Evolutionary conservation across 441 rosid genomes (phyloP), one percentile per base, ranked within the genome.

Genomic region (Euphorbia celastroides): DNA sequence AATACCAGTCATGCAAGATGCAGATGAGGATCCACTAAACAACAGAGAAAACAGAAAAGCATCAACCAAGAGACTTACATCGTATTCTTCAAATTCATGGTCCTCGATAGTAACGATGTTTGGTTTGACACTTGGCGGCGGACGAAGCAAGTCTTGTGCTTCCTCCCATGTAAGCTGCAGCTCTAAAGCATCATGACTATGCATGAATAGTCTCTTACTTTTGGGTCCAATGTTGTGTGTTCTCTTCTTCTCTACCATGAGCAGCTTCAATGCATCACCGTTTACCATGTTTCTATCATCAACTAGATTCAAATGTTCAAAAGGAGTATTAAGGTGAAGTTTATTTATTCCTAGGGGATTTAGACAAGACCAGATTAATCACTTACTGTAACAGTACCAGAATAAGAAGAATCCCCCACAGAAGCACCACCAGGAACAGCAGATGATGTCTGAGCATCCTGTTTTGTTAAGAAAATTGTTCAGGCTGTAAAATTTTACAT

Each of bases 91-190:
- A 70, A 94, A 82, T 68, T 91, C 85, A 73, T 81, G 80, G 66
- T 83, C 99, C 66, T 92, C 99, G 50, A 92, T 78, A 31, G 85
- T 77, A 58, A 86, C 82, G 11, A 84, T 72, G 78, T 65, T 83
- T 66, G 96, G 88, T 66, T 71, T 82, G 65, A 73, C 80, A 72
- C 70, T 62, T 55, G 89, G 91, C 42, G 98, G 78, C 68, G 97
- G 97, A 59, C 88, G 94, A 78, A 94, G 85, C 85, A 94, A 76
- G 54, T 86, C 96, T 64, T 94, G 96, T 73, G 98, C 87, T 84
- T 94, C 99, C 66, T 91, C 90, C 97, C 97, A 94, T 31, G 96
- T 94, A 60, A 92, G 72, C 75, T 88, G 83, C 73, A 91, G 79
- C 79, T 87, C 97, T 81, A 84, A 64, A 58, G 84, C 85, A 60